A percentile compares a stretch with the other conserved stretches of the same genome.
phyloP scores from a whole-genome alignment of 1,284 basidiomycete species.

The Mycena citricolor region DNA sequence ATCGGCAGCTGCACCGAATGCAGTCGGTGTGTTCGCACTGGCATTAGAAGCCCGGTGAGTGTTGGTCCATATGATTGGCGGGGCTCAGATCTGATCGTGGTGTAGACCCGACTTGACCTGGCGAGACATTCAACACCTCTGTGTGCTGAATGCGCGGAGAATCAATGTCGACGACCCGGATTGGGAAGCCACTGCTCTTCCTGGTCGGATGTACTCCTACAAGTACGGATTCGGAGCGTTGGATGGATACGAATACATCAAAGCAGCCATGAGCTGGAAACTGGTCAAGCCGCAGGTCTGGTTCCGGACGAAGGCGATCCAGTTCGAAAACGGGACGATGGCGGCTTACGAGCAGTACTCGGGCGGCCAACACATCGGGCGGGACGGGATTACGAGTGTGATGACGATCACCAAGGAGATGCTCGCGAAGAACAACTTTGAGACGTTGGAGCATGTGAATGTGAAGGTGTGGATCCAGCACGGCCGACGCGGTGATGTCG shows the following conservation, averaged over 20 bases:
- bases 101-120: conserved; percentile 88
- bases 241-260: conserved; percentile 83
- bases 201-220: conserved; percentile 87
- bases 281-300: conserved; percentile 95
- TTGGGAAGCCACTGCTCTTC: conserved; percentile 81
- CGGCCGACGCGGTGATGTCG: conserved; percentile 85
- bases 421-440: conserved; percentile 78
- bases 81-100: conserved; percentile 1
- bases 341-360: conserved; percentile 52
- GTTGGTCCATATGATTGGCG: conserved; percentile 1
- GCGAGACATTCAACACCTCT: conserved; percentile 95
- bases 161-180: conserved; percentile 91
- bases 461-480: conserved; percentile 93
- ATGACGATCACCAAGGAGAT: conserved; percentile 74
- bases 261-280: conserved; percentile 79
- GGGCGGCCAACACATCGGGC: conserved; percentile 68
- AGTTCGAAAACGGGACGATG: conserved; percentile 65
- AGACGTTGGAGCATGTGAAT: conserved; percentile 90
- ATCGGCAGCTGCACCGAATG: conserved; percentile 97
- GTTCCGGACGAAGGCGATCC: conserved; percentile 75
- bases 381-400: conserved; percentile 66
- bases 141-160: conserved; percentile 74
- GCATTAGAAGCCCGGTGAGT: conserved; percentile 81
- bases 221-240: conserved; percentile 96
- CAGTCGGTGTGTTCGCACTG: conserved; percentile 87